Evolutionary conservation across 2,329 filamentous ascomycete genomes (phyloP), one percentile per base, ranked within the genome.

Genomic region (Elsinoe perseae): DNA sequence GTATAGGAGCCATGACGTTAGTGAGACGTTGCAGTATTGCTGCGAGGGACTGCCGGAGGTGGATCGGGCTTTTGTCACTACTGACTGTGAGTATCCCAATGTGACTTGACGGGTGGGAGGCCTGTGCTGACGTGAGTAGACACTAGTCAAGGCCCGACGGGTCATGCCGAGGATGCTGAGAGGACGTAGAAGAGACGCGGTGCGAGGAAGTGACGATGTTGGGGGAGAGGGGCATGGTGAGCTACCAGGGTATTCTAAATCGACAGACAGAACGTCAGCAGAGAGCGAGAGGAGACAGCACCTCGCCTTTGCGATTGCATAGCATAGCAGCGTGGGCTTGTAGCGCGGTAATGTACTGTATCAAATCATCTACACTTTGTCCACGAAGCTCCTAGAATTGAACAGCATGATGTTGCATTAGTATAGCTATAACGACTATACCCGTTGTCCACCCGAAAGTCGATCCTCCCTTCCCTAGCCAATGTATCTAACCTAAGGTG

Each of bases 21-120:
- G 80, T 0, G 81, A 85, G 70, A 83, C 80, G 2, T 64, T 85
- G 61, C 81, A 84, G 67, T 84, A 84, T 65, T 83, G 81, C 60
- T 66, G 74, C 21, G 80, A 83, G 61, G 78, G 77, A 0, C 54
- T 79, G 53, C 70, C 68, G n/a, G 76, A 79, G 64, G 76, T 79
- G 0, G 77, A 79, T 60, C 67, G 77, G 9, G 75, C 75, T 2
- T 79, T 79, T 62, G 77, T 79, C 0, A 77, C 73, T 8, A 73
- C 73, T 21, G 77, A 80, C 64, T 80, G 70, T 73, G 60, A 69
- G 71, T 72, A 20, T 21, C 14, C 1, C 16, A 28, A 34, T 10
- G 23, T 38, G 14, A 30, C 28, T 18, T 38, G n/a, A 2, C 14
- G 10, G 4, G 16, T 1, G 27, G 34, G 53, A 32, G 2, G 23